These are phyloP conservation scores for Pyrus betulifolia DNA, from an alignment of 306 rosid genomes.

Conservation along the genomic window DNA sequence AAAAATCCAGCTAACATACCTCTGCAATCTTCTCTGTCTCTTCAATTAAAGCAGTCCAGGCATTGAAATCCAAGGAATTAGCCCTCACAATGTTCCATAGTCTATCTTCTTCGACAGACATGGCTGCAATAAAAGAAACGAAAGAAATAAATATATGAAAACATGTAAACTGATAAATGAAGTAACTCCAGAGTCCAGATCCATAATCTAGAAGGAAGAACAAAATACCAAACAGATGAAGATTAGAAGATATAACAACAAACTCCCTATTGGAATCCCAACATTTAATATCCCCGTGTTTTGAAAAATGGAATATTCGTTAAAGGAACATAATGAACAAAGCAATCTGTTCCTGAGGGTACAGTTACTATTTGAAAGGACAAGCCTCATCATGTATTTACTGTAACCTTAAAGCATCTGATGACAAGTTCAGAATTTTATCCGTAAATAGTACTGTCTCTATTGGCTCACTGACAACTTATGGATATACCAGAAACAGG, in stretches of 20 bases:
- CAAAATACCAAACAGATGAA: background rate
- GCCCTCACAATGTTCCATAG: constrained; percentile 92
- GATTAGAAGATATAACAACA: background rate
- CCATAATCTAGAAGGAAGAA: background rate
- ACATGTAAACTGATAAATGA: background rate
- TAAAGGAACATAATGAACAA: background rate
- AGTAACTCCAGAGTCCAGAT: background rate
- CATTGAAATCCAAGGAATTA: constrained; percentile 85
- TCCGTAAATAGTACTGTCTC: background rate
- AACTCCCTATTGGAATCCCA: background rate
- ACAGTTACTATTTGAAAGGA: background rate
- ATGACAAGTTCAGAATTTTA: background rate
- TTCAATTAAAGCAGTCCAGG: constrained; percentile 91
- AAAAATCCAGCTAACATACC: constrained; percentile 34
- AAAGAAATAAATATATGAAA: constrained; percentile 3
- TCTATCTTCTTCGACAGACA: constrained; percentile 90
- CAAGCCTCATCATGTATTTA: background rate
- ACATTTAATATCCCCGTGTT: background rate
- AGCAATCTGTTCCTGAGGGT: background rate
- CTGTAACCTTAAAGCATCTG: background rate
- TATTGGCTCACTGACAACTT: background rate
- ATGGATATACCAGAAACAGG: background rate
- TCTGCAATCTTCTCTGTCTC: constrained; percentile 91
- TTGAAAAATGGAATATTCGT: background rate
- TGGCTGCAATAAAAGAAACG: constrained; percentile 27